Evolutionary conservation across 768 basidiomycete species (phyloP), one percentile per base, ranked within the genome.

Genomic region (Termitomyces sp.): DNA sequence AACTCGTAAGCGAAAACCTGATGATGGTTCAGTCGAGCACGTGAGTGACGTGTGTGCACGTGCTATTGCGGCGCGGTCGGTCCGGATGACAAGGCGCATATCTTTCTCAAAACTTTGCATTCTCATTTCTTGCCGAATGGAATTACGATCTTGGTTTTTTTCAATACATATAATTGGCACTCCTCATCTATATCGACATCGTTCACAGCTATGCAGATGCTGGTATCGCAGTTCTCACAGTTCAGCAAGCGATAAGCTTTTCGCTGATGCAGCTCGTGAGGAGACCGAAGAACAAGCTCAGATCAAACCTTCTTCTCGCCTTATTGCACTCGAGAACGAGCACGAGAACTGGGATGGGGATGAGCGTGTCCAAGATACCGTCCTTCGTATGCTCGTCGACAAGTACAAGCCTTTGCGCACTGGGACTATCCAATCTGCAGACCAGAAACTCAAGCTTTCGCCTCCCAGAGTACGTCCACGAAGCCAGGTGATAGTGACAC

Each of bases 331-430:
- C 48, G 75, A 79, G 60, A 73, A 70, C 47, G 75, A 80, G 61
- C 73, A 86, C 34, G 74, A 80, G 55, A 86, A 91, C 65, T 92
- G 89, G 91, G 81, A 80, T 1, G 89, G 89, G 0, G 88, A 93
- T 11, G 91, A 93, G 68, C 74, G 78, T 7, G 75, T 82, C 1
- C 73, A 83, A 52, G 85, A 89, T 70, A 79, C 84, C 0, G 85
- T 94, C 0, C 74, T 91, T 17, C 80, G 91, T 21, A 94, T 95
- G 89, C 78, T 94, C 5, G 78, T 92, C 34, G 91, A 94, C 74
- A 88, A 90, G 66, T 86, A 93, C 74, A 92, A 89, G 69, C 90
- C 91, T 1, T 70, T 92, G 34, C 78, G 89, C n/a, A 79, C 74
- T 9, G 84, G 82, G 9, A 67, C 72, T 11, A 78, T 88, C 42